Evolutionary conservation across 2,329 filamentous ascomycete species (phyloP).

Genomic region (Waltergamsia citrina): DNA sequence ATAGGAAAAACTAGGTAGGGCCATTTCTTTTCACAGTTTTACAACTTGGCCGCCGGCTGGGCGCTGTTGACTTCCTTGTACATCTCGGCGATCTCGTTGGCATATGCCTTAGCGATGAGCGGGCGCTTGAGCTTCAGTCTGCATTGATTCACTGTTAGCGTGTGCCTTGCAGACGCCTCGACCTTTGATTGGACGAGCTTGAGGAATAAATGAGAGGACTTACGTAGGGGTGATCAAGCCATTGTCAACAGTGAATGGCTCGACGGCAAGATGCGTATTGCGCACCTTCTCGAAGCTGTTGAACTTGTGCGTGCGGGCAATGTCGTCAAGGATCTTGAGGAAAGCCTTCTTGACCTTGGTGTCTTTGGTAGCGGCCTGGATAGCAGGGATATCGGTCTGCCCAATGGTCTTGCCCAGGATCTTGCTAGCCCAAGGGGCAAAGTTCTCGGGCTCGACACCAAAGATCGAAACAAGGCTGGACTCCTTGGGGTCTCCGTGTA

Average conservation of each 20-base stretch:
- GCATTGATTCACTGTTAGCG: slow-evolving; percentile 1
- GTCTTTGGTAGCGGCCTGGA: slow-evolving; percentile 59
- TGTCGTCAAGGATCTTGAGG: slow-evolving; percentile 66
- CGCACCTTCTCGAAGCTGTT: slow-evolving; percentile 82
- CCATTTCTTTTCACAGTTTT: no score
- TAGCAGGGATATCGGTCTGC: slow-evolving; percentile 52
- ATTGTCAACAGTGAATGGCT: slow-evolving; percentile 91
- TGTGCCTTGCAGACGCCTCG: background rate
- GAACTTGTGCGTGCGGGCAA: slow-evolving; percentile 78
- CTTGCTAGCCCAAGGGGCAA: slow-evolving; percentile 72
- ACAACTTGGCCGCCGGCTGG: slow-evolving; percentile 29
- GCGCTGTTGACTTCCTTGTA: slow-evolving; percentile 45
- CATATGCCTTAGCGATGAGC: slow-evolving; percentile 43
- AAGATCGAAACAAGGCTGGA: slow-evolving; percentile 78
- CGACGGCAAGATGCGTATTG: slow-evolving; percentile 65
- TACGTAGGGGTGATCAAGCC: slow-evolving; percentile 82
- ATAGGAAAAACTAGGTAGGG: no score
- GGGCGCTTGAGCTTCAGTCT: slow-evolving; percentile 53
- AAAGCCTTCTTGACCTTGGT: slow-evolving; percentile 65
- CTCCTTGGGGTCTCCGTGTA: slow-evolving; percentile 83
- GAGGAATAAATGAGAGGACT: slow-evolving; percentile 28
- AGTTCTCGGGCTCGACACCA: slow-evolving; percentile 75
- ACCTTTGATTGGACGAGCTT: background rate
- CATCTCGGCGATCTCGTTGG: slow-evolving; percentile 43
- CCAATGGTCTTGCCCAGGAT: slow-evolving; percentile 60